A percentile compares a stretch with the other conserved stretches of the same genome.
phyloP scores from a whole-genome alignment of 2,329 filamentous ascomycete species.

The Claviceps fusiformis region DNA sequence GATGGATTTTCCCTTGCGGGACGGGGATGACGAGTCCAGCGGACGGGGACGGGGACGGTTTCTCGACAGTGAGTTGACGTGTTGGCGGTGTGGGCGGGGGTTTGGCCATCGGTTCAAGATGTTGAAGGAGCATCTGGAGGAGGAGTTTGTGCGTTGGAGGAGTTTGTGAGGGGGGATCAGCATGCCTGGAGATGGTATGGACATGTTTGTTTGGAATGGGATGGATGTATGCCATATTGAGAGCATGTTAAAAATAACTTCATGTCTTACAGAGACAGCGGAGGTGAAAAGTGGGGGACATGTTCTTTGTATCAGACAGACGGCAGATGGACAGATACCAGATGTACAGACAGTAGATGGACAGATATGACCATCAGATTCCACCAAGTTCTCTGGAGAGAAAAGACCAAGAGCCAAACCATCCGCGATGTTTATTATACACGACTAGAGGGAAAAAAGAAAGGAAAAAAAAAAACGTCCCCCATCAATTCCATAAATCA shows the following conservation, averaged over 20 bases:
- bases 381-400: not conserved
- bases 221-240: too few species aligned
- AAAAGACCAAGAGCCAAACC: too few species aligned
- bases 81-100: constrained; percentile 69
- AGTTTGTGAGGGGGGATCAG: constrained; percentile 31
- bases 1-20: constrained; percentile 58
- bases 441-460: not conserved
- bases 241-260: too few species aligned
- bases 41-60: constrained; percentile 28
- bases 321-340: too few species aligned
- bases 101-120: constrained; percentile 63
- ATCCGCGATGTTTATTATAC: too few species aligned
- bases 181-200: not conserved
- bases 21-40: constrained; percentile 46
- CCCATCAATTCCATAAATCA: not conserved
- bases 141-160: constrained; percentile 68
- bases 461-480: not conserved
- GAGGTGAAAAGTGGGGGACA: too few species aligned
- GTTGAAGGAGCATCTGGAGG: constrained; percentile 61
- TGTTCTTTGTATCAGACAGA: too few species aligned
- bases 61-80: constrained; percentile 52
- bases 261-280: too few species aligned
- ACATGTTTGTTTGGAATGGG: too few species aligned
- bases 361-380: not conserved
- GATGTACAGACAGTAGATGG: not conserved